Conservation (phyloP, 495 filamentous ascomycete species). For the Podospora sp. region DNA sequence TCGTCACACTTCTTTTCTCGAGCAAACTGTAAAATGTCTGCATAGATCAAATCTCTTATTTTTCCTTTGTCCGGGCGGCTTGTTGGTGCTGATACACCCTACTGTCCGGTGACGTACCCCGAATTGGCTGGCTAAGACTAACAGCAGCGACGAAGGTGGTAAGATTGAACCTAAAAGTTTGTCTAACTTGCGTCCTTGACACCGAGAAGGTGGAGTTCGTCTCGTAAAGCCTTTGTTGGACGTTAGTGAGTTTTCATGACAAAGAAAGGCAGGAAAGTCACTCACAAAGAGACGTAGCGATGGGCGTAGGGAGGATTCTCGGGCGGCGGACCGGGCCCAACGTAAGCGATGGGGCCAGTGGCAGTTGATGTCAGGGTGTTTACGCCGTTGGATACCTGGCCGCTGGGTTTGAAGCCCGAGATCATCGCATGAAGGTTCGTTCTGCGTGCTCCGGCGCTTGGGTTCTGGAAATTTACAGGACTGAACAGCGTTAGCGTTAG, state of each 20-base stretch:
- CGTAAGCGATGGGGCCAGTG: conserved; percentile 45
- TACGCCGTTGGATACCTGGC: conserved; percentile 33
- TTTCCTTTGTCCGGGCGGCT: not conserved
- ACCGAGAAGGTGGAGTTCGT: conserved; percentile 42
- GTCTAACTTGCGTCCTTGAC: conserved; percentile 32
- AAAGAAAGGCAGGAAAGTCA: not conserved
- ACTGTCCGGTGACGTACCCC: conserved; percentile 42
- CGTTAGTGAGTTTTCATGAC: not conserved
- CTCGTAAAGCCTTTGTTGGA: conserved; percentile 33
- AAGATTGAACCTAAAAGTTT: conserved; percentile 46
- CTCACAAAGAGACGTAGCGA: conserved; percentile 45
- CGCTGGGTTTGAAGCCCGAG: conserved; percentile 46
- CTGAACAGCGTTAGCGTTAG: conserved; percentile 16
- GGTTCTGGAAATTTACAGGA: conserved; percentile 44
- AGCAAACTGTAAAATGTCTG: too few relatives aligned
- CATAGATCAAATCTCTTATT: too few relatives aligned
- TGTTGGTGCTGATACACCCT: not conserved
- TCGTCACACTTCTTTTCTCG: too few relatives aligned
- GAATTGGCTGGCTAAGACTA: conserved; percentile 39
- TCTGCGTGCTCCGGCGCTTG: conserved; percentile 35
- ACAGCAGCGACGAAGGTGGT: conserved; percentile 44
- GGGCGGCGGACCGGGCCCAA: conserved; percentile 46
- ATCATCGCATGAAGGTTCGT: conserved; percentile 52
- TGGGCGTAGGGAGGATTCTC: conserved; percentile 50
- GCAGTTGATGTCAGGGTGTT: conserved; percentile 41